A percentile compares a stretch with the other conserved stretches of the same genome.
Conservation (phyloP, 805 yeast genomes). For the Myxozyma neotropica region DNA sequence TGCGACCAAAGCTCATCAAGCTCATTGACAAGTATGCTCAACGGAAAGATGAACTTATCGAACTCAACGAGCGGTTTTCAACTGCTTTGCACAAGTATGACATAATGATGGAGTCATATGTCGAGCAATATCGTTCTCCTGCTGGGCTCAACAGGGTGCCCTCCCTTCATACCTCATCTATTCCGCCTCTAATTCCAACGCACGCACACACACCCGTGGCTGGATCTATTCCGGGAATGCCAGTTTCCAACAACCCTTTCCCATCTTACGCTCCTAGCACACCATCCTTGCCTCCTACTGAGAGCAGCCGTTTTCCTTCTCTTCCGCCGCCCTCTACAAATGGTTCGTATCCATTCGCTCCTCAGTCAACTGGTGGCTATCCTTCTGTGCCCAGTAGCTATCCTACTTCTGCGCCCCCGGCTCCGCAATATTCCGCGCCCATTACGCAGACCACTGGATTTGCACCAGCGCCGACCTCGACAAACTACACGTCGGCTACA, state of each 20-base stretch:
- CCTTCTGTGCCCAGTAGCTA: neutral
- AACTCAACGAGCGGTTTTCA: slow-evolving; percentile 68
- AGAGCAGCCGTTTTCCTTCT: neutral
- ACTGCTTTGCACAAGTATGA: slow-evolving; percentile 72
- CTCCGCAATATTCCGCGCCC: slow-evolving; percentile 2
- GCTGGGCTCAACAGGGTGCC: neutral
- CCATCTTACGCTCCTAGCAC: slow-evolving; percentile 7
- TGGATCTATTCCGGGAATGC: slow-evolving; percentile 1
- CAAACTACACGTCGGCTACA: slow-evolving; percentile 12
- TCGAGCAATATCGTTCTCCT: slow-evolving; percentile 31
- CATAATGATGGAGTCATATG: slow-evolving; percentile 60
- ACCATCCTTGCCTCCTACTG: neutral
- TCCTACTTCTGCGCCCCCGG: neutral
- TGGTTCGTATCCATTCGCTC: neutral
- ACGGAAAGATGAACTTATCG: slow-evolving; percentile 74
- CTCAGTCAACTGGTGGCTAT: neutral
- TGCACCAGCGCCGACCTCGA: slow-evolving; percentile 11
- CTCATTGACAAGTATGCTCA: slow-evolving; percentile 76
- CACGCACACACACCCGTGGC: neutral
- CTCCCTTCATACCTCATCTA: neutral
- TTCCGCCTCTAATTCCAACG: neutral
- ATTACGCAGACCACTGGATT: slow-evolving; percentile 8
- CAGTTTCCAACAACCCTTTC: neutral
- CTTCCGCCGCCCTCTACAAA: neutral
- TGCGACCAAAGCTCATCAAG: slow-evolving; percentile 73